These are phyloP conservation scores for Suhomyces sp. DNA, from an alignment of 805 yeast species.

Conservation along the genomic window DNA sequence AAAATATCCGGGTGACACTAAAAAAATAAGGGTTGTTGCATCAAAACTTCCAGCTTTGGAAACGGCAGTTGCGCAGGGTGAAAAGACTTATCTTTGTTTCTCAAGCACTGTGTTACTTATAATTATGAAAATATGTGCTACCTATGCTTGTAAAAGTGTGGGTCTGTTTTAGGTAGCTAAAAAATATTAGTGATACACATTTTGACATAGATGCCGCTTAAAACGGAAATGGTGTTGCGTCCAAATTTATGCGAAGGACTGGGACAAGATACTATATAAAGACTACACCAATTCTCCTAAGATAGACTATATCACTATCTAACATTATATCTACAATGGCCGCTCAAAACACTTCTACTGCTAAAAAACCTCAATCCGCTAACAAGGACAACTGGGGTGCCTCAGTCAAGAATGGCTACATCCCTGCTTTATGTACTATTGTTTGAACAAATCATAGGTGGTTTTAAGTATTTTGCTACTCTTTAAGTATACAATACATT, in stretches of 20 bases:
- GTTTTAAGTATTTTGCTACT: too few species aligned
- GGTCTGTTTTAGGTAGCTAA: neutral
- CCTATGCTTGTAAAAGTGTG: neutral
- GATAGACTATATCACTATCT: neutral
- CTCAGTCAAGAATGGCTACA: neutral
- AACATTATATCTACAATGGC: neutral
- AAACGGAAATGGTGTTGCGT: neutral
- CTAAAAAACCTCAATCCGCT: constrained; percentile 1
- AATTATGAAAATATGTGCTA: neutral
- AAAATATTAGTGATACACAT: neutral
- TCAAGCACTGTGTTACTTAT: neutral
- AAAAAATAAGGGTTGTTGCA: neutral
- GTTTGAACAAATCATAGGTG: neutral
- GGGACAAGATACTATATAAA: neutral
- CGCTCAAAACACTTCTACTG: constrained; percentile 2
- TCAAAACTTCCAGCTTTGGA: neutral
- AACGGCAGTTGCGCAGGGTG: neutral
- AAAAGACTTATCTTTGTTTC: neutral
- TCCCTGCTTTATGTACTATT: constrained; percentile 1
- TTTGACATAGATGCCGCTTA: neutral
- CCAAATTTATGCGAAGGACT: neutral
- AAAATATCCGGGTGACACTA: neutral
- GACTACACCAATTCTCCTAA: neutral
- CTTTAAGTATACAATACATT: too few species aligned
- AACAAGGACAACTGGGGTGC: constrained; percentile 3